Percentiles rank a stretch among this genome's conserved stretches.
These are phyloP conservation scores for Podosphaera xanthii DNA, from an alignment of 2,329 filamentous ascomycete genomes.

Conservation along the genomic window DNA sequence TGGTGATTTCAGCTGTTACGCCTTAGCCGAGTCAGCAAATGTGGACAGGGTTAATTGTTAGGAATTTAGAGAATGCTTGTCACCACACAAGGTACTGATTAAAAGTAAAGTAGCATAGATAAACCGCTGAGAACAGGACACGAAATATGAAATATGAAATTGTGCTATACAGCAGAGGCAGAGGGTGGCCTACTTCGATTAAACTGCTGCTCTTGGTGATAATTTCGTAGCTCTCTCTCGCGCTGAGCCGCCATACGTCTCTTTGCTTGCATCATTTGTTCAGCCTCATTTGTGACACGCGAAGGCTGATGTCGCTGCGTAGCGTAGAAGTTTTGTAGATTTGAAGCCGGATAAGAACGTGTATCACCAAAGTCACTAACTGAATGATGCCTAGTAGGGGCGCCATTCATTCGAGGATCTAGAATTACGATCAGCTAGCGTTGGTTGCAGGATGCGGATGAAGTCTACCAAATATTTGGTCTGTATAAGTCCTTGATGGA, in stretches of 20 bases:
- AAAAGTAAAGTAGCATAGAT: conserved; percentile 17
- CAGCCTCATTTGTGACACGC: conserved; percentile 68
- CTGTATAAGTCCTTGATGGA: conserved; percentile 29
- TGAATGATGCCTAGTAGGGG: conserved; percentile 56
- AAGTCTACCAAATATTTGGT: conserved; percentile 28
- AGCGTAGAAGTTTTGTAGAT: conserved; percentile 85
- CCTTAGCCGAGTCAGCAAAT: conserved; percentile 23
- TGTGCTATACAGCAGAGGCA: conserved; percentile 49
- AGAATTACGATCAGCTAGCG: conserved; percentile 6
- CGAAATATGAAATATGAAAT: conserved; percentile 8
- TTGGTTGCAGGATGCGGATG: conserved; percentile 6
- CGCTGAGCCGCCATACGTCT: conserved; percentile 97
- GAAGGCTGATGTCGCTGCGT: conserved; percentile 76
- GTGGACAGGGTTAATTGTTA: conserved; percentile 9
- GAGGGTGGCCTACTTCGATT: conserved; percentile 89
- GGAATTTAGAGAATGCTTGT: conserved; percentile 5
- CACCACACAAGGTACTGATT: conserved; percentile 18
- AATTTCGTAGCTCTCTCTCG: conserved; percentile 96
- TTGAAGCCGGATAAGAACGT: conserved; percentile 49
- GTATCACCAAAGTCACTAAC: conserved; percentile 57
- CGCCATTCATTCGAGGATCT: conserved; percentile 48
- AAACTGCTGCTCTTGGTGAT: conserved; percentile 99
- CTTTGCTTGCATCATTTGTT: conserved; percentile 98
- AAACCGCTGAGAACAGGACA: conserved; percentile 16
- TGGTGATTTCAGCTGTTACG: conserved; percentile 43